These are phyloP conservation scores for Trichoderma sp. DNA, from an alignment of 2,329 filamentous ascomycete species.

Conservation along the genomic window DNA sequence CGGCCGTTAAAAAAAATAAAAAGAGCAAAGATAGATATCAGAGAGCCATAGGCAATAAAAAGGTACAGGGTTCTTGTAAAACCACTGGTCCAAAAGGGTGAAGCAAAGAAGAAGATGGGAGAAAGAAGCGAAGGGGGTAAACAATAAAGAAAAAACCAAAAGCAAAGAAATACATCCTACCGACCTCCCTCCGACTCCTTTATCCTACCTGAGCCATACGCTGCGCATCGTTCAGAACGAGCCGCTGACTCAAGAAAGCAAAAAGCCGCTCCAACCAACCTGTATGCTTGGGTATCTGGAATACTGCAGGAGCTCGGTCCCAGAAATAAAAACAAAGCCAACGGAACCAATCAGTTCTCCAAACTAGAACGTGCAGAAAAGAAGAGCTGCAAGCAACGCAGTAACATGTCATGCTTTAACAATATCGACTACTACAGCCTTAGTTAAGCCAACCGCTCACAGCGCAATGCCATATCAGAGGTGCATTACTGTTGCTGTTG, in stretches of 20 bases:
- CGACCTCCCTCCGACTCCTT: conserved; percentile 36
- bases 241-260: conserved; percentile 32
- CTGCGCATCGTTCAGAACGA: conserved; percentile 34
- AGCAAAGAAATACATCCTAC: conserved; percentile 18
- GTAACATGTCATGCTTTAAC: neutral
- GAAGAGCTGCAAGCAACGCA: neutral
- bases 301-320: conserved; percentile 30
- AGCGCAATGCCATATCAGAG: neutral
- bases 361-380: conserved; percentile 20
- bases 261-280: conserved; percentile 35
- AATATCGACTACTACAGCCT: neutral
- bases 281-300: conserved; percentile 37
- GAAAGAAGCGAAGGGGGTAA: neutral
- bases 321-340: conserved; percentile 19
- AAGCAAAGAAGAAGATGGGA: neutral
- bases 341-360: conserved; percentile 18
- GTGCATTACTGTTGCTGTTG: conserved; percentile 45
- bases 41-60: neutral
- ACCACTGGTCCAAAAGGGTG: neutral
- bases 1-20: conserved; percentile 12
- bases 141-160: neutral
- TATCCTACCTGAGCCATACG: conserved; percentile 39
- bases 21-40: neutral
- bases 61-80: neutral
- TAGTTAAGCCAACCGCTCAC: neutral